Evolutionary conservation across 139 green algal genomes (phyloP).

Genomic region (Micromonas pusilla): DNA sequence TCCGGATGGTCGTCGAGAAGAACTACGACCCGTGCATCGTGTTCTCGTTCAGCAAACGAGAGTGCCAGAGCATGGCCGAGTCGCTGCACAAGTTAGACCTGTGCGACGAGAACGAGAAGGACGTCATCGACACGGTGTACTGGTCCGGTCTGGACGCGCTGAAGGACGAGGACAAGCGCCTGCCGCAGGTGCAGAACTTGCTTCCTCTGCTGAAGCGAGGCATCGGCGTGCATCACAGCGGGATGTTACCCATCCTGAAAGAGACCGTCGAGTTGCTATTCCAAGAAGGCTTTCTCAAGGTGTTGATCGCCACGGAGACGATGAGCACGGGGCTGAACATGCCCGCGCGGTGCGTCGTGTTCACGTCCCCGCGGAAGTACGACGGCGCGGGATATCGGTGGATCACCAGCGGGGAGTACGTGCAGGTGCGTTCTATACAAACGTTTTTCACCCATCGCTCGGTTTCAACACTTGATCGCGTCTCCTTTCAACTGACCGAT

Average conservation of each 20-base stretch:
- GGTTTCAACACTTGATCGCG: no score
- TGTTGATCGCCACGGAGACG: constrained; percentile 71
- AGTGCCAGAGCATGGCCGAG: constrained; percentile 56
- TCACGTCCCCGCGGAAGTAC: constrained; percentile 82
- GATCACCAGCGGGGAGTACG: constrained; percentile 84
- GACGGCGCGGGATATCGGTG: constrained; percentile 62
- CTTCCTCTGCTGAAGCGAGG: constrained; percentile 75
- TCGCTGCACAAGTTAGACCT: constrained; percentile 47
- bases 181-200: constrained; percentile 67
- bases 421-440: no score
- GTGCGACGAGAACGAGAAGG: constrained; percentile 55
- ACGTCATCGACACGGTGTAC: constrained; percentile 60
- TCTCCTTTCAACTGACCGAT: no score
- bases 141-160: constrained; percentile 65
- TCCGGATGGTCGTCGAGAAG: constrained; percentile 76
- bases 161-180: constrained; percentile 66
- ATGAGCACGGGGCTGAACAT: constrained; percentile 99
- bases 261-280: constrained; percentile 97
- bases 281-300: constrained; percentile 62
- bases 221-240: constrained; percentile 88
- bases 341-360: constrained; percentile 87
- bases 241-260: constrained; percentile 93
- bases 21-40: constrained; percentile 84
- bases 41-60: constrained; percentile 69
- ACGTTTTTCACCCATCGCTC: no score